Conservation (phyloP, 257 asterid genomes). For the Jacaranda mimosifolia region DNA sequence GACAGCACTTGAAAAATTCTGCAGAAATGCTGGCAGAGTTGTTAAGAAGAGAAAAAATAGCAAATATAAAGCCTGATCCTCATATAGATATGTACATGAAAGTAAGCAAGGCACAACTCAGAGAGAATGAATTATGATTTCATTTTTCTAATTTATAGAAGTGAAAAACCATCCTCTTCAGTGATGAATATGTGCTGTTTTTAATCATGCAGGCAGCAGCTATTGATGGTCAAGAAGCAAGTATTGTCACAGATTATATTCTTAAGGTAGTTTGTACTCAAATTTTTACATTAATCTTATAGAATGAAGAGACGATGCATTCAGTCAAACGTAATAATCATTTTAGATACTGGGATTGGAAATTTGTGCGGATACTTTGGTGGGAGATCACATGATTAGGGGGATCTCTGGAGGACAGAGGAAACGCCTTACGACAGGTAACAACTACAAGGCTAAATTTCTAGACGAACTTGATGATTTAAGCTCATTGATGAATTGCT, state of each 20-base stretch:
- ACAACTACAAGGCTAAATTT: too few relatives aligned
- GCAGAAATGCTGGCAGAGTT: slow-evolving; percentile 40
- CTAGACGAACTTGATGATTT: too few relatives aligned
- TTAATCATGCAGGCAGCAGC: neutral
- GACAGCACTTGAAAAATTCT: too few relatives aligned
- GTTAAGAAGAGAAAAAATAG: slow-evolving; percentile 63
- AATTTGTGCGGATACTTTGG: slow-evolving; percentile 33
- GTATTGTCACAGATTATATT: slow-evolving; percentile 6
- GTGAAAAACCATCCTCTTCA: too few relatives aligned
- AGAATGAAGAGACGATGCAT: neutral
- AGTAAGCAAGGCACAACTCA: slow-evolving; percentile 33
- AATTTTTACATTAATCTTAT: neutral
- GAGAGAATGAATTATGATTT: neutral
- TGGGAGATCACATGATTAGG: slow-evolving; percentile 36
- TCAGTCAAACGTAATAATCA: neutral
- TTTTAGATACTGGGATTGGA: slow-evolving; percentile 37
- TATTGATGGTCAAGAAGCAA: slow-evolving; percentile 8
- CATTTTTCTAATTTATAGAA: too few relatives aligned
- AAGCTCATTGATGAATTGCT: too few relatives aligned
- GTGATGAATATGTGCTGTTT: neutral
- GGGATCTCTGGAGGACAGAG: slow-evolving; percentile 43
- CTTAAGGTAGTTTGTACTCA: neutral
- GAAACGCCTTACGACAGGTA: slow-evolving; percentile 31
- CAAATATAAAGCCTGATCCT: slow-evolving; percentile 61
- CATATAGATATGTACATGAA: slow-evolving; percentile 63